Evolutionary conservation across 2,329 filamentous ascomycete genomes (phyloP).

Genomic region (Dothistroma pini): DNA sequence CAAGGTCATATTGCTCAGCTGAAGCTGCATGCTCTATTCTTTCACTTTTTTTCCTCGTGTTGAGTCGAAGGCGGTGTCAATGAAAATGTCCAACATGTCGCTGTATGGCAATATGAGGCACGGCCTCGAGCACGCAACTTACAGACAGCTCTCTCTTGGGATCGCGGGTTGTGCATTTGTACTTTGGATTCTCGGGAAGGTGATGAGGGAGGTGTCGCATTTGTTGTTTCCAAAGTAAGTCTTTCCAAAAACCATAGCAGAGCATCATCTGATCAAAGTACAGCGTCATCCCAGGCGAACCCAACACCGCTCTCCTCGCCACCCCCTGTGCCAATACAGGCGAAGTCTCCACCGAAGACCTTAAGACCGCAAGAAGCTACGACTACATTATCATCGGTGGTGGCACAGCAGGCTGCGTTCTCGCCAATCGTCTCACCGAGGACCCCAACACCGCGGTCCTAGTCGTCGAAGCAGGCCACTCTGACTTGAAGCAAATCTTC

Average conservation of each 20-base stretch:
- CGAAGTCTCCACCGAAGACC: conserved; percentile 9
- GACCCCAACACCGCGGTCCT: conserved; percentile 28
- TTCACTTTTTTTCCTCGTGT: neutral
- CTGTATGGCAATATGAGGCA: neutral
- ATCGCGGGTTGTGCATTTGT: neutral
- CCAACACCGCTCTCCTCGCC: conserved; percentile 16
- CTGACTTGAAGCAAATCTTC: conserved; percentile 21
- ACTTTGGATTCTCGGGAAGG: conserved; percentile 1
- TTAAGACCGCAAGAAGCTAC: conserved; percentile 18
- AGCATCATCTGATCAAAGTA: neutral
- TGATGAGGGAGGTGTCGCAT: conserved; percentile 6
- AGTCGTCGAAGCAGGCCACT: conserved; percentile 30
- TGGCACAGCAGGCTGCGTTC: conserved; percentile 31
- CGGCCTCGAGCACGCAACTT: neutral
- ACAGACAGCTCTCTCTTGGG: neutral
- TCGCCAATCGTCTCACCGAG: conserved; percentile 31
- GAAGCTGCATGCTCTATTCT: neutral
- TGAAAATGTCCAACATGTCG: neutral
- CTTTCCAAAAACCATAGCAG: neutral
- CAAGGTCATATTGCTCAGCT: neutral
- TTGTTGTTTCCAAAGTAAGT: neutral
- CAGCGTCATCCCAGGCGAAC: conserved; percentile 18
- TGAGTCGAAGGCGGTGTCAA: neutral
- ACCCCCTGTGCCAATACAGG: conserved; percentile 9
- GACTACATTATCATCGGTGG: conserved; percentile 33